Conservation (phyloP, 306 rosid genomes). For the Alnus glutinosa region DNA sequence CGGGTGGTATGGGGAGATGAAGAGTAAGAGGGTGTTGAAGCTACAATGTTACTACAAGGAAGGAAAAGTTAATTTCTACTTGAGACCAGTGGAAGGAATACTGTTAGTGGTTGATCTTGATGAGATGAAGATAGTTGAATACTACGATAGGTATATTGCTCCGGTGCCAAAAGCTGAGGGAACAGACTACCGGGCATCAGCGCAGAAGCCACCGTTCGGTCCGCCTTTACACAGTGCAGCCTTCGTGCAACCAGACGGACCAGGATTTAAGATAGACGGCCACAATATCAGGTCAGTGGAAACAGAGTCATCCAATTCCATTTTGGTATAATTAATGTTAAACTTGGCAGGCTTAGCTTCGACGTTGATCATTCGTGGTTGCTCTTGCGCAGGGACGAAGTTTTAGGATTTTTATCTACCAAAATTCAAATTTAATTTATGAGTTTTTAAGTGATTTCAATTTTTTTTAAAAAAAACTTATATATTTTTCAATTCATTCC, state of each 20-base stretch:
- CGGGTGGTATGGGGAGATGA: slow-evolving; percentile 42
- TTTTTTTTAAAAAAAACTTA: no score
- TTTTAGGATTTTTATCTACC: no score
- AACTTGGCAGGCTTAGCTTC: no score
- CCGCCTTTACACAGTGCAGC: slow-evolving; percentile 21
- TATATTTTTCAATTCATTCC: no score
- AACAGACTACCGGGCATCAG: slow-evolving; percentile 34
- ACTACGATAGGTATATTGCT: slow-evolving; percentile 23
- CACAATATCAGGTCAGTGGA: slow-evolving; percentile 34
- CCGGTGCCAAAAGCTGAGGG: slow-evolving; percentile 36
- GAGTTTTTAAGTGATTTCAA: no score
- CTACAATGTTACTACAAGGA: slow-evolving; percentile 27
- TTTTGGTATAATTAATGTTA: no score
- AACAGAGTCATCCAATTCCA: neutral
- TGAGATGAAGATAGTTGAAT: slow-evolving; percentile 35
- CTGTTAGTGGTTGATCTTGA: slow-evolving; percentile 38
- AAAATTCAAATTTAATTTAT: no score
- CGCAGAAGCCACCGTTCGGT: slow-evolving; percentile 34
- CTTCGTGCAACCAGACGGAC: slow-evolving; percentile 27
- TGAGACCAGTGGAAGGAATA: slow-evolving; percentile 46
- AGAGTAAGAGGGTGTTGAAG: slow-evolving; percentile 18
- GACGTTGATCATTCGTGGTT: no score
- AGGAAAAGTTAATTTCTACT: slow-evolving; percentile 33
- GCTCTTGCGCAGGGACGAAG: no score
- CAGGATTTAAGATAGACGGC: slow-evolving; percentile 33